Base-by-base conservation (phyloP, 805 yeast species). In the Blastobotrys terrestris region DNA sequence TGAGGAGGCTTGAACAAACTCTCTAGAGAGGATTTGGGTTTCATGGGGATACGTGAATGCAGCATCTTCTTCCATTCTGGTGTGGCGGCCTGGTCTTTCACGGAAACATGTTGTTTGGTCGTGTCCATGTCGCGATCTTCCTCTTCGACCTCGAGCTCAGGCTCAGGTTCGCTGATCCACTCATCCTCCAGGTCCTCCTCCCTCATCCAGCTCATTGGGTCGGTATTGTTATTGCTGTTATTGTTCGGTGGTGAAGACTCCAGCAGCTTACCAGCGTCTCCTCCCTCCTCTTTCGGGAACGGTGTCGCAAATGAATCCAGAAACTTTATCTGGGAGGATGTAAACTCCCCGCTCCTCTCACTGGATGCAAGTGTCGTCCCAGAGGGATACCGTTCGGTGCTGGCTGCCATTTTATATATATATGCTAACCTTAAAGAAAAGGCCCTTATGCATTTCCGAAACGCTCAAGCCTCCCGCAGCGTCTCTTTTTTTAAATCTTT, bases 51-150 rank as follows among this genome's bases (percentile, higher is more conserved):
- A n/a, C 22, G 26, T 3, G 31, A 16, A 35, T 39, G 19, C 8
- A 49, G 18, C 13, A 47, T 47, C n/a, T 47, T 40, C 43, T 49
- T 49, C 52, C 52, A 49, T 20, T 49, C 52, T 4, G 52, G 42
- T 14, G 52, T 49, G 15, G 43, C 43, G 3, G 21, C 51, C 31
- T 42, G 18, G 15, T 15, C 44, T 14, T 31, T 7, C 15, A n/a
- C 21, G 6, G 40, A 8, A 16, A n/a, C 19, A 4, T 21, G 19
- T 7, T 42, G 13, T 21, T 41, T 41, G n/a, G 46, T 26, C 7
- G 46, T 26, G 13, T 19, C 45, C 21, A 14, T 31, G 16, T 20
- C 31, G n/a, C 21, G 50, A 22, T 31, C 18, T 3, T 21, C 45
- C 16, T 8, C 39, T 6, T 19, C 50, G 35, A 11, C 20, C 21